Evolutionary conservation across 1,284 basidiomycete genomes (phyloP).

Genomic region (Quambalaria eucalypti): DNA sequence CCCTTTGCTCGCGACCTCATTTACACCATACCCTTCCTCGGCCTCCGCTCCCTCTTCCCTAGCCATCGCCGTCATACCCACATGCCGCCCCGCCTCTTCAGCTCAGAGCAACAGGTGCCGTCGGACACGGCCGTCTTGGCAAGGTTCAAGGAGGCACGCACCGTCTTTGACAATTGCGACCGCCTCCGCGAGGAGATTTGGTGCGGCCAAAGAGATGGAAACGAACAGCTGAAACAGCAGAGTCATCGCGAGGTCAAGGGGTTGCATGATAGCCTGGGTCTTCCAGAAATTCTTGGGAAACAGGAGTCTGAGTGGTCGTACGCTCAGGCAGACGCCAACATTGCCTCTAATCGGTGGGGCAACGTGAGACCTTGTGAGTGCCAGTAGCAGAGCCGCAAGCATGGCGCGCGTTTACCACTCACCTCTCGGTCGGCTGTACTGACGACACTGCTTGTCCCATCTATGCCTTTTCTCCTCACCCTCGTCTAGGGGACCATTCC

Average conservation of each 20-base stretch:
- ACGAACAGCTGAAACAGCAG: background rate
- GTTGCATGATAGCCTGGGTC: background rate
- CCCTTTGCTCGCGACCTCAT: too few relatives aligned
- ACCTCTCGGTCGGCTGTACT: background rate
- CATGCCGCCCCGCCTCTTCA: too few relatives aligned
- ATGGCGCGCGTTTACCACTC: background rate
- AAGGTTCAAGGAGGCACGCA: background rate
- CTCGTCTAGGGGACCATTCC: background rate
- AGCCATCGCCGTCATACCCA: too few relatives aligned
- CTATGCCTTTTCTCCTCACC: background rate
- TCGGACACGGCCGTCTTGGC: too few relatives aligned
- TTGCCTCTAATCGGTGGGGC: background rate
- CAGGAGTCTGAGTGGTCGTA: background rate
- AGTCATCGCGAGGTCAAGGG: background rate
- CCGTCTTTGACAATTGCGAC: background rate
- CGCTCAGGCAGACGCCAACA: background rate
- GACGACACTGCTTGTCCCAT: background rate
- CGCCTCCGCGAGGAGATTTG: background rate
- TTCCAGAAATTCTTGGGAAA: background rate
- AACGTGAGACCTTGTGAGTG: conserved; percentile 1
- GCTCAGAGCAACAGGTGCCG: too few relatives aligned
- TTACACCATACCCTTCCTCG: too few relatives aligned
- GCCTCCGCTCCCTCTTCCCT: too few relatives aligned
- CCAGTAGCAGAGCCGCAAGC: background rate
- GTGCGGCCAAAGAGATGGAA: background rate